Evolutionary conservation across 2,329 filamentous ascomycete species (phyloP), one percentile per base, ranked within the genome.

Genomic region (Stagonosporopsis tanaceti): DNA sequence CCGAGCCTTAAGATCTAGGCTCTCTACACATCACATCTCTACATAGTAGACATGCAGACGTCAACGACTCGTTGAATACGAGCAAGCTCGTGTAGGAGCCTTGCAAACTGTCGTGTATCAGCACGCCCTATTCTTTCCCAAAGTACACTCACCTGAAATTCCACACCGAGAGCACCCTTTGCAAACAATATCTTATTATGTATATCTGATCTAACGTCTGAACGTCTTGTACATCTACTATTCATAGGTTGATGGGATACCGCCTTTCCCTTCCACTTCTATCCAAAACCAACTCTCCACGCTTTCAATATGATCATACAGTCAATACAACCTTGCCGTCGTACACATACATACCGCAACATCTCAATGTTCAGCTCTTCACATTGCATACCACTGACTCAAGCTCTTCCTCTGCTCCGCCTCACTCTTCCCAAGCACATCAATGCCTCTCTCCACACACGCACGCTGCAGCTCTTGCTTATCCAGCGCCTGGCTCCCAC

Each of bases 401-500:
- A 76, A 48, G 27, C 38, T 63, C 46, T 51, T 68, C 61, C 68
- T 69, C 57, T 73, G 42, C 35, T 71, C 70, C 24, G 40, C 56
- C 54, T 75, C 71, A n/a, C 52, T 67, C 59, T 65, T 67, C 0
- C 65, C 72, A 27, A 72, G 7, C 8, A 72, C 67, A 52, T 63
- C 40, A 17, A 75, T 59, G 7, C 74, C 74, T 42, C 74, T 55
- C 62, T 92, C 90, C 55, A 86, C 82, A 67, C 89, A 90, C 14
- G 91, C 91, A 57, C 92, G 82, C 59, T 79, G 78, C 20, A 93
- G 78, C 79, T 96, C 92, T 37, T 85, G 84, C 7, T 77, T 77
- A 62, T 83, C 83, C 65, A 96, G 78, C 22, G 77, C 82, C 3
- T 71, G 63, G 5, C 85, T 82, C 0, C 88, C 90, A 1, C 90